Evolutionary conservation across 1,284 basidiomycete species (phyloP), one percentile per base, ranked within the genome.

Genomic region (Naganishia sp.): DNA sequence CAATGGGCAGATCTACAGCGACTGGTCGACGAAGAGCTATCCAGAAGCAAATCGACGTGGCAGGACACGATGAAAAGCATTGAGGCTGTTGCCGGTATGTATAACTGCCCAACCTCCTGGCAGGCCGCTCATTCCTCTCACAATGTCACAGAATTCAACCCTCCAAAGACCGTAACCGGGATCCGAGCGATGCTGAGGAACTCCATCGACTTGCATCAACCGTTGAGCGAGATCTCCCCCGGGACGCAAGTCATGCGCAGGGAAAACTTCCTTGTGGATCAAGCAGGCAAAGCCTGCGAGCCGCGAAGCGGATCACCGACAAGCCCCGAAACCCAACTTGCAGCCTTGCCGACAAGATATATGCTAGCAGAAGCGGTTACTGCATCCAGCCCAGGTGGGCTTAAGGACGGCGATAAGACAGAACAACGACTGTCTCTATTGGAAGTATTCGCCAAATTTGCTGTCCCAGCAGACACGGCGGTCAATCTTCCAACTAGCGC

Each of bases 151-250:
- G 67, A 63, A 18, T 68, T 65, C 59, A 49, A 43, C 16, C 67
- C 67, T 33, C 67, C 67, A 1, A 56, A 21, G 7, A 50, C 50
- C 18, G 46, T 53, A 21, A 16, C 55, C 23, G 67, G 61, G 16
- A 25, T 68, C n/a, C 31, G 50, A 43, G 42, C 33, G 18, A 43
- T 68, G 21, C 33, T 68, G 6, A 55, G 59, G 21, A 60, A 59
- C 23, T 68, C 67, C 10, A 42, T 57, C 46, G 64, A 68, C 31
- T 48, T 68, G 21, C 59, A 63, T n/a, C 52, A 45, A 6, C 54
- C 67, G 3, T 44, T 68, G 31, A 45, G 57, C 18, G 67, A 65
- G 18, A 44, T 50, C 2, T 68, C 67, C 7, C 67, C 67, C 13
- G 57, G 67, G 15, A 60, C 55, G 21, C 67, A 68, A 42, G 53